These are phyloP conservation scores for Vishniacozyma victoriae DNA, from an alignment of 768 basidiomycete species.

Conservation along the genomic window DNA sequence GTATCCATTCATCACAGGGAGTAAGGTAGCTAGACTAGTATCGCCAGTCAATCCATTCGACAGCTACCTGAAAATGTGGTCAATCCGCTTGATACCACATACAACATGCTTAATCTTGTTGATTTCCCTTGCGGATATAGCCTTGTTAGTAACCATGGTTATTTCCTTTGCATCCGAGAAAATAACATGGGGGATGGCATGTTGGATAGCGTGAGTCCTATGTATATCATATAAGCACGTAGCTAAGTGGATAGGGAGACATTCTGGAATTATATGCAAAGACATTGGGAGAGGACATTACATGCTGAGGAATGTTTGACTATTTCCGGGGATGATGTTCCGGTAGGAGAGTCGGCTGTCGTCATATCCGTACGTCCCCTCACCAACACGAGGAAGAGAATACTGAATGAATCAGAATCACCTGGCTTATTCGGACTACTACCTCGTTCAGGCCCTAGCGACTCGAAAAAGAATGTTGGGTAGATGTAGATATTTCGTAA, in stretches of 20 bases:
- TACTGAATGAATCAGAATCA: constrained; percentile 19
- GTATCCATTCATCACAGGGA: no score
- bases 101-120: constrained; percentile 10
- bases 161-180: constrained; percentile 26
- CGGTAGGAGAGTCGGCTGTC: constrained; percentile 21
- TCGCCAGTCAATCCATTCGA: no score
- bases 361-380: constrained; percentile 25
- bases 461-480: constrained; percentile 25
- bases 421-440: constrained; percentile 26
- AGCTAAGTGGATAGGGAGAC: constrained; percentile 9
- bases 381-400: not conserved
- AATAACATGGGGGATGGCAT: constrained; percentile 19
- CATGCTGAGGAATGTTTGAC: constrained; percentile 13
- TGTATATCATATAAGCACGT: not conserved
- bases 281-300: constrained; percentile 22
- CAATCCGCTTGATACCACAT: constrained; percentile 9
- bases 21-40: no score
- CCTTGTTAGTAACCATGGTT: constrained; percentile 13
- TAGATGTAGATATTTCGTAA: constrained; percentile 29
- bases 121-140: constrained; percentile 17
- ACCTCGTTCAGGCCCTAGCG: constrained; percentile 27
- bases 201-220: constrained; percentile 30
- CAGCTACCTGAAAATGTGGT: no score
- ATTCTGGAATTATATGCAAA: constrained; percentile 37
- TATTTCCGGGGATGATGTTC: constrained; percentile 22